phyloP scores from a whole-genome alignment of 2,329 filamentous ascomycete species.

The Calonectria ilicicola region DNA sequence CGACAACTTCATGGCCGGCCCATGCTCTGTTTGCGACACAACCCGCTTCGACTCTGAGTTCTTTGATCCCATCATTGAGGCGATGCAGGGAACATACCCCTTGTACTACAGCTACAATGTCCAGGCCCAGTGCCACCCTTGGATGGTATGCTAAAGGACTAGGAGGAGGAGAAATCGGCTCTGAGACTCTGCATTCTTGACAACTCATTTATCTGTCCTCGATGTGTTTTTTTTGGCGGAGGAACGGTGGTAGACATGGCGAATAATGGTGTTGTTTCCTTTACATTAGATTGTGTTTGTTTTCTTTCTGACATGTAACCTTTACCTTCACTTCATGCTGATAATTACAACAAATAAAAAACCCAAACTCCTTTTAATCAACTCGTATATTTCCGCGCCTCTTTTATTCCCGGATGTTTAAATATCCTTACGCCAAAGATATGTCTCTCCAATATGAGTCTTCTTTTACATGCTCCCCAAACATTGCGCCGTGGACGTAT shows the following conservation, averaged over 20 bases:
- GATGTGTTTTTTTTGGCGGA: conserved; percentile 19
- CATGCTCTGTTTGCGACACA: conserved; percentile 51
- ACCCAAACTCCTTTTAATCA: not conserved
- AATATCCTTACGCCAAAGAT: conserved; percentile 12
- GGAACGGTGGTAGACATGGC: conserved; percentile 18
- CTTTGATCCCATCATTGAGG: conserved; percentile 52
- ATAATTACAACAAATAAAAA: conserved; percentile 18
- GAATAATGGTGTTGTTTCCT: conserved; percentile 27
- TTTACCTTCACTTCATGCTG: conserved; percentile 25
- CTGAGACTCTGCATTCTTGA: not conserved
- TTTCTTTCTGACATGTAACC: conserved; percentile 36
- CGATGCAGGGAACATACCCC: conserved; percentile 54
- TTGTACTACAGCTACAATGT: conserved; percentile 52
- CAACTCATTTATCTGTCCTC: conserved; percentile 20
- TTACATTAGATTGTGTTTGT: conserved; percentile 31
- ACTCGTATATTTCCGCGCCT: not conserved
- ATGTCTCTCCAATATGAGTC: conserved; percentile 29
- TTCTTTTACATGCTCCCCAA: conserved; percentile 28
- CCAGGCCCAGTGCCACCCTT: conserved; percentile 52
- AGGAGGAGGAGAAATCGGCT: not conserved
- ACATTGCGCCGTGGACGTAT: conserved; percentile 34
- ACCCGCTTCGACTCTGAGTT: conserved; percentile 51
- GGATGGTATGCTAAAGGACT: conserved; percentile 50
- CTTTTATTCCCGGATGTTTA: not conserved
- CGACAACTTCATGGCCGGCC: conserved; percentile 50